These are phyloP conservation scores for Raffaelea arxii DNA, from an alignment of 2,329 filamentous ascomycete genomes.

Conservation along the genomic window DNA sequence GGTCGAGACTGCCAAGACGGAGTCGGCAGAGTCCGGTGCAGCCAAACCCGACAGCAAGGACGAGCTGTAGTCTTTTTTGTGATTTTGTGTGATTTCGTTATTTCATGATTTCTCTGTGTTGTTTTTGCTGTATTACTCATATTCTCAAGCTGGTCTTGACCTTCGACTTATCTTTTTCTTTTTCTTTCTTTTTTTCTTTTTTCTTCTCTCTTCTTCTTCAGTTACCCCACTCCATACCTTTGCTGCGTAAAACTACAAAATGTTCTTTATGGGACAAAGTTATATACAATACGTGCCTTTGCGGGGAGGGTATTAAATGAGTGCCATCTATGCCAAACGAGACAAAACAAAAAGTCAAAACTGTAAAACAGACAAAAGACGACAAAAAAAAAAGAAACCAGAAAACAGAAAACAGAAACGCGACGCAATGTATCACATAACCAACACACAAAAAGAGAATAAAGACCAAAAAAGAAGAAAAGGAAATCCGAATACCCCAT, in stretches of 20 bases:
- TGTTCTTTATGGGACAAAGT: neutral
- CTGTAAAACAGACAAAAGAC: neutral
- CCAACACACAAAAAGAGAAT: neutral
- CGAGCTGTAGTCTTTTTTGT: no score
- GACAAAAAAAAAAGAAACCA: neutral
- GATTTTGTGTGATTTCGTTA: no score
- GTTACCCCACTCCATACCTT: no score
- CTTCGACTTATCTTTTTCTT: no score
- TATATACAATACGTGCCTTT: neutral
- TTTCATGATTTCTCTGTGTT: no score
- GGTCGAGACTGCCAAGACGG: no score
- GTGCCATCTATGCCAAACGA: conserved; percentile 12
- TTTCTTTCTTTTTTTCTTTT: no score
- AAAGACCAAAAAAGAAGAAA: conserved; percentile 1
- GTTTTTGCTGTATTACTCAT: no score
- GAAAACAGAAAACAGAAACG: neutral
- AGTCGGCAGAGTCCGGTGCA: no score
- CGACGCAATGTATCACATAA: neutral
- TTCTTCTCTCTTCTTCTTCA: no score
- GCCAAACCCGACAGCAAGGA: no score
- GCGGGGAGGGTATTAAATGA: conserved; percentile 14
- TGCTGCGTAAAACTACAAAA: neutral
- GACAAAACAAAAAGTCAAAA: neutral
- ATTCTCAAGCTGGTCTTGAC: no score
- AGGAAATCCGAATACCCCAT: neutral